Evolutionary conservation across 2,329 filamentous ascomycete species (phyloP).

Genomic region (Chalara sp.): DNA sequence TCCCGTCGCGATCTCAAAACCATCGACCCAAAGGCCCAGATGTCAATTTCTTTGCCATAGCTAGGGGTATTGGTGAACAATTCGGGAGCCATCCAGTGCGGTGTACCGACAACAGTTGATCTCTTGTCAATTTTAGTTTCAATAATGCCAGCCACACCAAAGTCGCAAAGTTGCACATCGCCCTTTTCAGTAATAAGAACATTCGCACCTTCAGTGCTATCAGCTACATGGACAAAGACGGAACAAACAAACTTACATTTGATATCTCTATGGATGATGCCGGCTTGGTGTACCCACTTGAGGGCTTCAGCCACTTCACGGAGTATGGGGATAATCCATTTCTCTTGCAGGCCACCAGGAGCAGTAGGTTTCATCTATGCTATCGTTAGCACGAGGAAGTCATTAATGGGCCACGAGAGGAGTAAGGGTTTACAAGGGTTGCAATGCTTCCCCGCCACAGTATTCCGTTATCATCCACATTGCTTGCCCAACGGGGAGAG

Average conservation of each 20-base stretch:
- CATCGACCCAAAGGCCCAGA: constrained; percentile 81
- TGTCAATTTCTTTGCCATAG: constrained; percentile 69
- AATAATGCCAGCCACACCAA: constrained; percentile 73
- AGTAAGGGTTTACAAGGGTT: constrained; percentile 46
- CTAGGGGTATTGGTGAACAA: constrained; percentile 53
- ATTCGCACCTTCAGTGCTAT: constrained; percentile 49
- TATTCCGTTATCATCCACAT: constrained; percentile 89
- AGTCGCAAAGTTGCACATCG: constrained; percentile 75
- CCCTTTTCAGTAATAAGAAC: constrained; percentile 73
- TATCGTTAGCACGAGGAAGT: no score
- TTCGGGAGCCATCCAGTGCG: constrained; percentile 83
- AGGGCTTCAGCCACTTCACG: constrained; percentile 61
- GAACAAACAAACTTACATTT: constrained; percentile 42
- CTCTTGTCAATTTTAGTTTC: constrained; percentile 71
- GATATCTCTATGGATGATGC: constrained; percentile 65
- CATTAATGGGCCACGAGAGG: constrained; percentile 22
- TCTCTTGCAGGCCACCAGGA: constrained; percentile 60
- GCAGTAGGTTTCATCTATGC: constrained; percentile 55
- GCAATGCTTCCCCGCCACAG: constrained; percentile 79
- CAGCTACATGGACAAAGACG: neutral
- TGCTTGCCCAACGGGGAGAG: constrained; percentile 67
- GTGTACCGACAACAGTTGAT: constrained; percentile 75
- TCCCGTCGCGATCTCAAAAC: constrained; percentile 73
- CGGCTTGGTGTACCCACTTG: constrained; percentile 60
- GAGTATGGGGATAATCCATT: constrained; percentile 62